phyloP scores from a whole-genome alignment of 345 rosid genomes.

The Eucalyptus cladocalyx region DNA sequence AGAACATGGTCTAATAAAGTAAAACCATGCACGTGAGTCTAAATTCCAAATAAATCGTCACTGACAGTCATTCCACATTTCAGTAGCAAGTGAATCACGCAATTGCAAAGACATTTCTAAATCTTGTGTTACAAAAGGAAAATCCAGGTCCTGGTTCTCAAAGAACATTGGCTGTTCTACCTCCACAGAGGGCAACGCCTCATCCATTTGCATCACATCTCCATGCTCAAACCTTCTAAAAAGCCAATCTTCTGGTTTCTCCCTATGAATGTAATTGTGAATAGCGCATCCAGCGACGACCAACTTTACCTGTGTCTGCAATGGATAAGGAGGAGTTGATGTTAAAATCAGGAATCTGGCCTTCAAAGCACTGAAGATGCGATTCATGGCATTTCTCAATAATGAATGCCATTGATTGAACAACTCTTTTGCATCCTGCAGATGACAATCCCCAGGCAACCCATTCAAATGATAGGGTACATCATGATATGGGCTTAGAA shows the following conservation, averaged over 20 bases:
- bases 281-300: conserved; percentile 74
- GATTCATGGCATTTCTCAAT: conserved; percentile 31
- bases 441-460: conserved; percentile 26
- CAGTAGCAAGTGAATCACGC: conserved; percentile 55
- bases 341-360: conserved; percentile 69
- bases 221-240: conserved; percentile 40
- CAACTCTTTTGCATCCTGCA: conserved; percentile 47
- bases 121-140: conserved; percentile 20
- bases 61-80: conserved; percentile 54
- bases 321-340: conserved; percentile 92
- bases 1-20: background rate
- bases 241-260: conserved; percentile 64
- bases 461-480: conserved; percentile 24
- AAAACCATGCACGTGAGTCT: background rate
- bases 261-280: conserved; percentile 65
- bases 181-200: conserved; percentile 13
- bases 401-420: conserved; percentile 64
- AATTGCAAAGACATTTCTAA: conserved; percentile 27
- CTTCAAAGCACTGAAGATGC: conserved; percentile 58
- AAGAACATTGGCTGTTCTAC: conserved; percentile 20
- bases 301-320: conserved; percentile 75
- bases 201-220: conserved; percentile 18
- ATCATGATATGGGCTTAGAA: conserved; percentile 54
- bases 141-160: conserved; percentile 17
- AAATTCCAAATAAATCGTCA: conserved; percentile 20